Conservation (phyloP, 305 asterid genomes). For the Coffea humblotiana region DNA sequence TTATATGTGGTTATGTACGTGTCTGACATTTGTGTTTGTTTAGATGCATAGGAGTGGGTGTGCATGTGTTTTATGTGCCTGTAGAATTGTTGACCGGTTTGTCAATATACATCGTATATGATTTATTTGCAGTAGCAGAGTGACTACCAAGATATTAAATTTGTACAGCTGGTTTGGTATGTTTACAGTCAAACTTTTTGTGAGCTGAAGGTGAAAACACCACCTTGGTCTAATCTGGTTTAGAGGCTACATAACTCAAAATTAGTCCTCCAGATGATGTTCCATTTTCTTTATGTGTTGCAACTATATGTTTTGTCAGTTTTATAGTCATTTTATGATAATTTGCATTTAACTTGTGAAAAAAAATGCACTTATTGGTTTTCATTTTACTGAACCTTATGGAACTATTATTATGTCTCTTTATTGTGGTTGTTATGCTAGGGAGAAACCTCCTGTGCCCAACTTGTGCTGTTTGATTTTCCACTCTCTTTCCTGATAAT, state of each 20-base stretch:
- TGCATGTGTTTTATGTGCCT: not conserved
- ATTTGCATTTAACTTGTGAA: not conserved
- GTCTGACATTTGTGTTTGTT: not conserved
- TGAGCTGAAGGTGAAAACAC: not conserved
- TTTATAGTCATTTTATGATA: not conserved
- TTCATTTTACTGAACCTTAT: too few relatives aligned
- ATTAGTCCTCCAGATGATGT: not conserved
- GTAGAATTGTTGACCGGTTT: not conserved
- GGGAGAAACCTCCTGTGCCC: not conserved
- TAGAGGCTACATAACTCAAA: not conserved
- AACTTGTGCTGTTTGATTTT: not conserved
- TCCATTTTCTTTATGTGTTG: not conserved
- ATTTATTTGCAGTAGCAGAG: not conserved
- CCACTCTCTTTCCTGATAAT: not conserved
- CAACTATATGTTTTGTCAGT: not conserved
- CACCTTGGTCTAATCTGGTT: not conserved
- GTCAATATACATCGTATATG: not conserved
- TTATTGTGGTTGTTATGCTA: not conserved
- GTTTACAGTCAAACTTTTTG: not conserved
- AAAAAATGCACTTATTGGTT: not conserved
- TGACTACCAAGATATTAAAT: not conserved
- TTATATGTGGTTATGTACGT: not conserved
- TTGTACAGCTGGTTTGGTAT: not conserved
- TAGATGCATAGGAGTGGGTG: not conserved
- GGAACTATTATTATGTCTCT: not conserved